Base-by-base conservation (phyloP, 345 rosid genomes). In the Ailanthus altissimus region DNA sequence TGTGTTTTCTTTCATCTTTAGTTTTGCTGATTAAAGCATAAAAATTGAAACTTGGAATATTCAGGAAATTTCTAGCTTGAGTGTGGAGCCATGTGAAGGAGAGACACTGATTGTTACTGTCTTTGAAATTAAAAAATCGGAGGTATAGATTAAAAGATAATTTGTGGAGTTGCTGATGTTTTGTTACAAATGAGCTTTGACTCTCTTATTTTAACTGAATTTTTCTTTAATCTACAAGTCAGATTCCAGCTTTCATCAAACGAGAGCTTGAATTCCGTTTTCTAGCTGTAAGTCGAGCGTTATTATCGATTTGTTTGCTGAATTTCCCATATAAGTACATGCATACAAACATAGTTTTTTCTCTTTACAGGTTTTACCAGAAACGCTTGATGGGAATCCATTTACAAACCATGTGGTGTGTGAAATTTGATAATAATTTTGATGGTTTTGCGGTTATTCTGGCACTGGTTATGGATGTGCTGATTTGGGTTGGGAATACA, bases 41-140 rank as follows among this genome's bases (percentile, higher is more conserved):
- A 42, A 18, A 26, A 46, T 21, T 32, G 67, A 62, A 58, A 23
- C 58, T 38, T 49, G 74, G 68, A 74, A 73, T 62, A 75, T 79
- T 84, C 91, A 93, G 99, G 97, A 96, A 83, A 87, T 92, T 70
- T 91, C 98, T 70, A 90, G 96, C 87, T 88, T 93, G 80, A 89
- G 97, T 64, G 97, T 86, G 74, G 98, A 94, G 88, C 88, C 89
- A 51, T 93, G 85, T 74, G 90, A 87, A 74, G 91, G 91, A 6
- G 95, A 91, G 77, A 90, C 84, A 65, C 89, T 95, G 13, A 63
- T 95, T 43, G 91, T 92, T 46, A 87, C 95, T n/a, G 97, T 91
- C 75, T 96, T 93, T 63, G 99, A 96, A 81, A 89, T 96, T 46
- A 18, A 84, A 68, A 84, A 85, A 77, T 75, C 88, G 0, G 97